Evolutionary conservation across 2,329 filamentous ascomycete species (phyloP), one percentile per base, ranked within the genome.

Genomic region (Sporothrix sp.): DNA sequence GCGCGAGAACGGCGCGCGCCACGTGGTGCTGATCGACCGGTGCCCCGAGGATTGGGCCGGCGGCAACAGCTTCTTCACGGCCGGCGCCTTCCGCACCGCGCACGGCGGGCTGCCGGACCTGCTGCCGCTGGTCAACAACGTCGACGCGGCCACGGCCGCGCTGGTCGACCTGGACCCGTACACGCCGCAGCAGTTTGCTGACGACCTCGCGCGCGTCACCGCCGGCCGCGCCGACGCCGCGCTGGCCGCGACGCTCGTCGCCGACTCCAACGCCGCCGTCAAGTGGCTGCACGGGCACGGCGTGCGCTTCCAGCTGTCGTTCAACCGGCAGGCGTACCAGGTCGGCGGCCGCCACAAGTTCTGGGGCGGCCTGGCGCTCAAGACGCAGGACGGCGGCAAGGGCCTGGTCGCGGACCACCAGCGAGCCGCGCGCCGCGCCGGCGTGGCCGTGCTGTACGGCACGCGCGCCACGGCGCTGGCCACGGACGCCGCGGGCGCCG

Each of bases 21-120:
- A 62, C 0, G 72, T 83, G 3, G 58, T 81, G 1, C 61, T 84
- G 13, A 69, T 84, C 49, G 81, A 84, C 57, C 81, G 79, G 61
- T 74, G 73, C 37, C 78, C 79, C 0, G 59, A 71, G 48, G 62
- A 69, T 5, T 82, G 78, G 74, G 76, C 73, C 0, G 81, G 81
- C 11, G 81, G 81, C 1, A 84, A 84, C 59, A 71, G 72, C 0
- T 82, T 75, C 59, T 84, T 83, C 65, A 84, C 81, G 0, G 81
- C 81, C 0, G 81, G 79, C 1, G 80, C 79, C 2, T 82, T 75
- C 59, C 74, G 82, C 7, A 78, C 73, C 1, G 71, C 67, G 1
- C 77, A 82, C 58, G 50, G 59, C 7, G 81, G 81, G 0, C 65
- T 81, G 0, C 10, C 59, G 0, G 80, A 84, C 57, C 58, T 85